Conservation (phyloP, 345 rosid genomes). For the Aquilaria sinensis region DNA sequence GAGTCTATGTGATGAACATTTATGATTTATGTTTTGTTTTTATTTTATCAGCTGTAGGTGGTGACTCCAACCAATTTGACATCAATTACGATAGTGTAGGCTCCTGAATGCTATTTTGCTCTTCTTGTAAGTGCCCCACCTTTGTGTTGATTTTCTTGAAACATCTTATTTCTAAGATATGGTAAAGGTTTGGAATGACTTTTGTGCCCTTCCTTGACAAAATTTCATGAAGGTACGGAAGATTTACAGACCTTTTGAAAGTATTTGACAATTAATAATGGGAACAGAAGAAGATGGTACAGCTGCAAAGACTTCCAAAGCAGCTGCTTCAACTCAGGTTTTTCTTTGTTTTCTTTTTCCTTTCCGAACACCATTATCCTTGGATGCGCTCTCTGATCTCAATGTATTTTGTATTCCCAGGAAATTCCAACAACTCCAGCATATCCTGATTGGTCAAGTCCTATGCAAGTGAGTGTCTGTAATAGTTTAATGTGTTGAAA, state of each 20-base stretch:
- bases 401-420: slow-evolving; percentile 26
- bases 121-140: neutral
- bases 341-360: neutral
- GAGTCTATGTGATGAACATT: too few relatives aligned
- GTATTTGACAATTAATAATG: slow-evolving; percentile 28
- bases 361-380: neutral
- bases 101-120: slow-evolving; percentile 3
- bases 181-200: slow-evolving; percentile 3
- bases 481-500: slow-evolving; percentile 2
- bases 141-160: neutral
- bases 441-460: slow-evolving; percentile 82
- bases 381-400: slow-evolving; percentile 4
- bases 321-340: slow-evolving; percentile 72
- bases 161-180: slow-evolving; percentile 9
- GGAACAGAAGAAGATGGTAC: slow-evolving; percentile 77
- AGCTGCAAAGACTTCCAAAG: slow-evolving; percentile 63
- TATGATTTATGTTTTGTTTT: too few relatives aligned
- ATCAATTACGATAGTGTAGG: too few relatives aligned
- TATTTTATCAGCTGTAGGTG: too few relatives aligned
- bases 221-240: slow-evolving; percentile 2
- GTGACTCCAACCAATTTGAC: too few relatives aligned
- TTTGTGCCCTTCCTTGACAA: slow-evolving; percentile 22
- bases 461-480: slow-evolving; percentile 68
- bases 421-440: slow-evolving; percentile 60
- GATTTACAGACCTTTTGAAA: slow-evolving; percentile 8